Percentiles rank a stretch among this genome's conserved stretches.
phyloP scores from a whole-genome alignment of 192 early-diverging fungal genomes.

The Mortierella alpina region DNA sequence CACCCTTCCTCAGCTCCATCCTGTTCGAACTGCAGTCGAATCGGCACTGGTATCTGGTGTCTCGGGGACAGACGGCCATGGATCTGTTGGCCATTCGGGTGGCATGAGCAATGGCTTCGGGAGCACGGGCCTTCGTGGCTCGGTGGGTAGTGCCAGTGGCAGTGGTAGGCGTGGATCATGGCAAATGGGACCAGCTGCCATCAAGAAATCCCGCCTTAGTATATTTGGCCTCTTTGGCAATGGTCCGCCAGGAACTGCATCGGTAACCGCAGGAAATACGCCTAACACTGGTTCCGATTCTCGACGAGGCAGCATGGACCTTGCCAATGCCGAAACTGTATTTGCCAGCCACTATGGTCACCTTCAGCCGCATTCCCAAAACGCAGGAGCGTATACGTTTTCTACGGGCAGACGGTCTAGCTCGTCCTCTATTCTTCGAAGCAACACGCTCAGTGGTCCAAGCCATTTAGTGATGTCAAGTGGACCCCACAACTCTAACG shows the following conservation, averaged over 20 bases:
- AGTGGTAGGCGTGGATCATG: slow-evolving; percentile 35
- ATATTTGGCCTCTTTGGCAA: slow-evolving; percentile 41
- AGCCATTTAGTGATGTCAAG: slow-evolving; percentile 20
- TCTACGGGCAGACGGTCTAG: slow-evolving; percentile 33
- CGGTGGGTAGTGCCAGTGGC: slow-evolving; percentile 23
- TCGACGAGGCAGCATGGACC: slow-evolving; percentile 38
- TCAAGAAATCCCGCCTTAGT: slow-evolving; percentile 41
- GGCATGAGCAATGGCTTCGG: not conserved
- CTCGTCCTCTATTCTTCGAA: slow-evolving; percentile 38
- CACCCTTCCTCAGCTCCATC: slow-evolving; percentile 47
- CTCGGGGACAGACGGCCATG: not conserved
- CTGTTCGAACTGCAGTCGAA: slow-evolving; percentile 44
- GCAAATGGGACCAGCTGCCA: slow-evolving; percentile 25
- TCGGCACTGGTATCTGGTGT: slow-evolving; percentile 21
- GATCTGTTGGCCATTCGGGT: slow-evolving; percentile 21
- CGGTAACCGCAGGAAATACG: not conserved
- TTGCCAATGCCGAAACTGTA: slow-evolving; percentile 11
- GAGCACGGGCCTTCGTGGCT: slow-evolving; percentile 24
- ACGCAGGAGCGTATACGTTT: slow-evolving; percentile 24
- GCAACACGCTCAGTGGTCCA: slow-evolving; percentile 7
- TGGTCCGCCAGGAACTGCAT: not conserved
- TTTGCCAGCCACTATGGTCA: slow-evolving; percentile 18
- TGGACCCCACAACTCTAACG: not conserved
- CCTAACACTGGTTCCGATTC: slow-evolving; percentile 23
- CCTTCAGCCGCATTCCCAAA: slow-evolving; percentile 21